A percentile compares a stretch with the other conserved stretches of the same genome.
These are phyloP conservation scores for Fraxinus baroniana DNA, from an alignment of 305 asterid genomes.

Conservation along the genomic window DNA sequence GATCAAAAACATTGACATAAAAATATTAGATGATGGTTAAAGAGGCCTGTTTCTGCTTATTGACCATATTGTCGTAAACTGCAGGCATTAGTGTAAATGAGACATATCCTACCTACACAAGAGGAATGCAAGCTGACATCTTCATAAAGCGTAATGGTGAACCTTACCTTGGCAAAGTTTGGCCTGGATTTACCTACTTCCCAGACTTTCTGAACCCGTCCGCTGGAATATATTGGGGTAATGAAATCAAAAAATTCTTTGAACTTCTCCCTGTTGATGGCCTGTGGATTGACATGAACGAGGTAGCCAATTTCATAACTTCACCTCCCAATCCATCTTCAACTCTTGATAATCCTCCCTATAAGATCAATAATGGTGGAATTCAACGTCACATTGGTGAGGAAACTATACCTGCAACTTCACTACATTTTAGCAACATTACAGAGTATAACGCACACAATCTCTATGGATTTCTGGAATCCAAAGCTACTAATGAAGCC, in stretches of 20 bases:
- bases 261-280: constrained; percentile 68
- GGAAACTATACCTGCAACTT: constrained; percentile 57
- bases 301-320: constrained; percentile 62
- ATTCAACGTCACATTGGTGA: constrained; percentile 34
- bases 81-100: constrained; percentile 64
- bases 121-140: constrained; percentile 72
- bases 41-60: neutral
- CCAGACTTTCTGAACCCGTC: constrained; percentile 80
- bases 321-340: constrained; percentile 47
- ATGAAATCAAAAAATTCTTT: constrained; percentile 60
- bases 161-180: constrained; percentile 75
- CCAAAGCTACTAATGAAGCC: constrained; percentile 63
- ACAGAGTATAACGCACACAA: constrained; percentile 75
- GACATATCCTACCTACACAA: constrained; percentile 55
- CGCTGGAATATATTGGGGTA: constrained; percentile 49
- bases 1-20: neutral
- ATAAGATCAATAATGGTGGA: constrained; percentile 59
- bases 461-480: constrained; percentile 71
- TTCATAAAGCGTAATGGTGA: constrained; percentile 63
- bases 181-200: constrained; percentile 80
- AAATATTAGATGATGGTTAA: neutral
- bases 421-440: constrained; percentile 55
- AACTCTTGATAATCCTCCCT: constrained; percentile 59
- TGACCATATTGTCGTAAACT: constrained; percentile 1
- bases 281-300: constrained; percentile 96